These are phyloP conservation scores for Neonectria sp. DNA, from an alignment of 2,329 filamentous ascomycete species.

Conservation along the genomic window DNA sequence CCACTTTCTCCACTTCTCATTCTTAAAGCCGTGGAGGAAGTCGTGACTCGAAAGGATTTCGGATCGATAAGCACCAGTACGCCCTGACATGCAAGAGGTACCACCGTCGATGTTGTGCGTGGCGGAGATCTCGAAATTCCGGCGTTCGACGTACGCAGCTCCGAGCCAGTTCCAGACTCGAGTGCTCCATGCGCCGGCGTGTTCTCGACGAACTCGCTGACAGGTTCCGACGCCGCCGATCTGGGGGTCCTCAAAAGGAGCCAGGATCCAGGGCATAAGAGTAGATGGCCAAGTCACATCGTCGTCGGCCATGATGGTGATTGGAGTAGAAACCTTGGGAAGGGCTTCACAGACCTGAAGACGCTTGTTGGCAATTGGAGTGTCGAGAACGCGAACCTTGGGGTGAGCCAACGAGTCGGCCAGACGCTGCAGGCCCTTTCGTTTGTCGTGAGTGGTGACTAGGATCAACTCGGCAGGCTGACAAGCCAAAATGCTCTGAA, in stretches of 20 bases:
- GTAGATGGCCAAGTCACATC: slow-evolving; percentile 94
- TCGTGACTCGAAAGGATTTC: slow-evolving; percentile 88
- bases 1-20: slow-evolving; percentile 90
- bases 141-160: slow-evolving; percentile 90
- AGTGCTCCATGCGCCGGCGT: slow-evolving; percentile 70
- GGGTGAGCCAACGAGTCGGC: slow-evolving; percentile 71
- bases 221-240: slow-evolving; percentile 95
- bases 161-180: slow-evolving; percentile 91
- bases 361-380: slow-evolving; percentile 93
- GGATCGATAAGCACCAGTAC: slow-evolving; percentile 92
- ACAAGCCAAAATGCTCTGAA: slow-evolving; percentile 82
- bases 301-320: slow-evolving; percentile 95
- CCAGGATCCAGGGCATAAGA: slow-evolving; percentile 91
- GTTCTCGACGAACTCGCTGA: slow-evolving; percentile 84
- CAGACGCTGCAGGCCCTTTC: slow-evolving; percentile 77
- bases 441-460: slow-evolving; percentile 88
- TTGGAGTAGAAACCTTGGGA: slow-evolving; percentile 84
- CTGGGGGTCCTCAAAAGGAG: slow-evolving; percentile 86
- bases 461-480: slow-evolving; percentile 82
- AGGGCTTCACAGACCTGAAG: slow-evolving; percentile 94
- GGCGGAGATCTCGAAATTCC: slow-evolving; percentile 97
- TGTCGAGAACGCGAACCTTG: slow-evolving; percentile 81
- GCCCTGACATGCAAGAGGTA: slow-evolving; percentile 95
- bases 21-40: slow-evolving; percentile 91
- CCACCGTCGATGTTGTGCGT: slow-evolving; percentile 96